These are phyloP conservation scores for Naganishia sp. DNA, from an alignment of 1,284 basidiomycete genomes.

Conservation along the genomic window DNA sequence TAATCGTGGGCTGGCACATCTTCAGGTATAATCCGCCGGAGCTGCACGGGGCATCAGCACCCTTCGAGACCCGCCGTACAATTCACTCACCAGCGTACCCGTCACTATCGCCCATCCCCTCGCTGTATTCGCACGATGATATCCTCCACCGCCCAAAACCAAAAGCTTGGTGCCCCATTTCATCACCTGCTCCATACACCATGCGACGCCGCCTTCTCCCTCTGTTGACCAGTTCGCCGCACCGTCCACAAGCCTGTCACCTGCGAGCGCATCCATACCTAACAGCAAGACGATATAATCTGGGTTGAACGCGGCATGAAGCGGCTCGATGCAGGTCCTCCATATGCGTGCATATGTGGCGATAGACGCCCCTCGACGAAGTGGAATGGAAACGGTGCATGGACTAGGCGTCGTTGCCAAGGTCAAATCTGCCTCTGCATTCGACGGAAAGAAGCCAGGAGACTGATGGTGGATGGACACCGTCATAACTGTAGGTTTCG, in stretches of 20 bases:
- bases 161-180: constrained; percentile 64
- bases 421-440: constrained; percentile 61
- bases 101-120: constrained; percentile 82
- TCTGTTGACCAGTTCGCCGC: constrained; percentile 73
- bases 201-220: constrained; percentile 67
- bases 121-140: constrained; percentile 75
- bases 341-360: constrained; percentile 66
- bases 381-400: constrained; percentile 73
- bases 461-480: constrained; percentile 80
- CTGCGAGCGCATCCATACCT: constrained; percentile 80
- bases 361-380: constrained; percentile 66
- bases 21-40: constrained; percentile 56
- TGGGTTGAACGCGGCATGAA: constrained; percentile 68
- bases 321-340: constrained; percentile 61
- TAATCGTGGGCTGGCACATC: constrained; percentile 70
- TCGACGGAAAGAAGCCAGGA: constrained; percentile 78
- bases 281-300: constrained; percentile 82
- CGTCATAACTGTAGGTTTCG: constrained; percentile 66
- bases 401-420: constrained; percentile 60
- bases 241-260: constrained; percentile 69
- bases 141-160: constrained; percentile 65
- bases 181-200: constrained; percentile 65
- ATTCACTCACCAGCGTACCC: constrained; percentile 63
- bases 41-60: not conserved
- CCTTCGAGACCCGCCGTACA: not conserved